Base-by-base conservation (phyloP, 2,329 filamentous ascomycete species). In the Penicillium sp. region DNA sequence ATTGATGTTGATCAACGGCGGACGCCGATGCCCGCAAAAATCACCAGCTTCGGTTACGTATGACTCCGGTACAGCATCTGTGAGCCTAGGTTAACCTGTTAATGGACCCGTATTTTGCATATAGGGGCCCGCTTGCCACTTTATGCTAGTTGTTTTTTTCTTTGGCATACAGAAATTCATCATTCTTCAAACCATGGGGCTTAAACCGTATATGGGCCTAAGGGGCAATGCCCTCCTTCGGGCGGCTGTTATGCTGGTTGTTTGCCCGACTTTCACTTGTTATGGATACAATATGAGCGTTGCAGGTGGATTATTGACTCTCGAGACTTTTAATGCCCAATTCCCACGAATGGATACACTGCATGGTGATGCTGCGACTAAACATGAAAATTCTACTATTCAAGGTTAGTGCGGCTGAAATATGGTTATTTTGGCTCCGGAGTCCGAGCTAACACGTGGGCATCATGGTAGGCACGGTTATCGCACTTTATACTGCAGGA, bases 231-330 rank as follows among this genome's bases (percentile, higher is more conserved):
- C 60, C 39, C 59, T 66, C 27, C 54, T 65, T 9, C 53, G 63
- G 13, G 62, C 63, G 2, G 62, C 62, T 19, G 59, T 66, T 3
- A 53, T 55, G 57, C 59, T 69, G 21, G 62, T 68, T 29, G 67
- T 68, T 7, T 62, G 54, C 8, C 68, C 68, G 29, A 63, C 75
- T 19, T 81, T 81, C 57, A 75, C 81, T 53, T 71, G 80, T 48
- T 82, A 80, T 61, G 80, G 81, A 52, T 83, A 82, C 72, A 82
- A 83, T 64, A 79, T 82, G 63, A 77, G 78, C 48, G 78, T 78
- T 47, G 73, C 79, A n/a, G 80, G 80, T 45, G 79, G 80, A 14
- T 70, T 82, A n/a, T 63, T 78, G 68, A 75, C 56, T 4, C 61
- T 70, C 0, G 53, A 59, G 13, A 49, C 61, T 9, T 56, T 67